These are phyloP conservation scores for Volutella citrinella DNA, from an alignment of 2,329 filamentous ascomycete genomes.

Conservation along the genomic window DNA sequence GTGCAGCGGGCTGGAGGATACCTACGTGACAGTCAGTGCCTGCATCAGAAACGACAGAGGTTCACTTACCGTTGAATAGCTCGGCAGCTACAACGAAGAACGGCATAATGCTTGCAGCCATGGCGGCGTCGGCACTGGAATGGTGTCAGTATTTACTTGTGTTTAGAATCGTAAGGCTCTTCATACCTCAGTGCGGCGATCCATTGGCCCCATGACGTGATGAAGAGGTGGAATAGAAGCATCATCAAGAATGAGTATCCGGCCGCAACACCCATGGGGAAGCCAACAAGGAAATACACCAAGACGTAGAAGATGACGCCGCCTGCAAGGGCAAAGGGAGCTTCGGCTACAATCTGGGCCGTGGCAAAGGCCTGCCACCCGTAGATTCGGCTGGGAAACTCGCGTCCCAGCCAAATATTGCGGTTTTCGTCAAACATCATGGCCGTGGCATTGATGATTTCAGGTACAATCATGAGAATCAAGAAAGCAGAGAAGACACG, in stretches of 20 bases:
- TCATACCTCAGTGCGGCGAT: constrained; percentile 60
- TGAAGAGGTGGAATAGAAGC: constrained; percentile 70
- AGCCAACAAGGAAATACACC: constrained; percentile 70
- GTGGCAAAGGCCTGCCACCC: constrained; percentile 71
- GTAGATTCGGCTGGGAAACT: constrained; percentile 68
- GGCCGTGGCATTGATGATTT: constrained; percentile 60
- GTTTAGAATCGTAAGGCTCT: too few species aligned
- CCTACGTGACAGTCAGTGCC: too few species aligned
- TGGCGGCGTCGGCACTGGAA: constrained; percentile 52
- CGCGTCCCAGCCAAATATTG: constrained; percentile 65
- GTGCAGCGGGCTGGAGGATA: constrained; percentile 1
- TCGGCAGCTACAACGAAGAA: constrained; percentile 72
- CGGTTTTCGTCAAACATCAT: constrained; percentile 71
- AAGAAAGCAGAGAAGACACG: constrained; percentile 32
- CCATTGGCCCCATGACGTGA: constrained; percentile 33
- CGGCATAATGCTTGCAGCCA: constrained; percentile 11
- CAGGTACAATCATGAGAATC: constrained; percentile 3
- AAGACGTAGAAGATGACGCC: constrained; percentile 64
- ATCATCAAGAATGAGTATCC: constrained; percentile 76
- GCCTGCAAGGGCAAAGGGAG: constrained; percentile 62
- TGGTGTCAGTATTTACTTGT: too few species aligned
- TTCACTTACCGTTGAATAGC: constrained; percentile 69
- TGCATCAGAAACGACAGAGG: too few species aligned
- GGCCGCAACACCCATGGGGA: constrained; percentile 59
- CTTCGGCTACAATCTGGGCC: constrained; percentile 65